A percentile compares a stretch with the other conserved stretches of the same genome.
These are phyloP conservation scores for Fraxinus cuspidata DNA, from an alignment of 257 asterid species.

Conservation along the genomic window DNA sequence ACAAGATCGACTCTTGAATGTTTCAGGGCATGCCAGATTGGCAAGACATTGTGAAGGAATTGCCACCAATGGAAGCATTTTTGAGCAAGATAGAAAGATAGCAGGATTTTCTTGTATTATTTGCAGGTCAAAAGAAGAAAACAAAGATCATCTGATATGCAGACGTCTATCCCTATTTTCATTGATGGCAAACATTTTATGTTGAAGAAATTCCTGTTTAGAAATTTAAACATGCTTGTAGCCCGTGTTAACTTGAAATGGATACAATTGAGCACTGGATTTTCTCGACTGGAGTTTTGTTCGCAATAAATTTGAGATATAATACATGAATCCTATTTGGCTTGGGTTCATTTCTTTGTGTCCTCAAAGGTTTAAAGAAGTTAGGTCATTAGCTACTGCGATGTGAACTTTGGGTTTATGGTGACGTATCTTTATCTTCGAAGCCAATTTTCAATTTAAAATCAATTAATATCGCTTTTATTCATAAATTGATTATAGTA, in stretches of 20 bases:
- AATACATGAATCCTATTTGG: too few relatives aligned
- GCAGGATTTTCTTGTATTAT: conserved; percentile 19
- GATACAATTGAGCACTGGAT: background rate
- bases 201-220: background rate
- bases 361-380: too few relatives aligned
- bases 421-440: too few relatives aligned
- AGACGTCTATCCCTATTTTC: background rate
- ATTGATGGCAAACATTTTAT: background rate
- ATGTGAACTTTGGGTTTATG: too few relatives aligned
- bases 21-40: conserved; percentile 98
- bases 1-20: background rate
- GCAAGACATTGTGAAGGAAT: conserved; percentile 78
- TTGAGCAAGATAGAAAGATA: conserved; percentile 91
- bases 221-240: background rate
- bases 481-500: too few relatives aligned
- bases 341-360: too few relatives aligned
- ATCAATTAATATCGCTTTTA: too few relatives aligned
- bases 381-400: too few relatives aligned
- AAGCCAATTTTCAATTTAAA: too few relatives aligned
- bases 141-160: background rate
- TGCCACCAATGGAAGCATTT: conserved; percentile 87
- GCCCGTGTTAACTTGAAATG: background rate
- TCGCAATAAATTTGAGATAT: too few relatives aligned
- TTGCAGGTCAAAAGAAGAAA: background rate
- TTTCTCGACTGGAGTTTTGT: background rate